Percentiles rank a stretch among this genome's conserved stretches.
Conservation (phyloP, 129 eudicot genomes). For the Chrysanthemum makinoi region DNA sequence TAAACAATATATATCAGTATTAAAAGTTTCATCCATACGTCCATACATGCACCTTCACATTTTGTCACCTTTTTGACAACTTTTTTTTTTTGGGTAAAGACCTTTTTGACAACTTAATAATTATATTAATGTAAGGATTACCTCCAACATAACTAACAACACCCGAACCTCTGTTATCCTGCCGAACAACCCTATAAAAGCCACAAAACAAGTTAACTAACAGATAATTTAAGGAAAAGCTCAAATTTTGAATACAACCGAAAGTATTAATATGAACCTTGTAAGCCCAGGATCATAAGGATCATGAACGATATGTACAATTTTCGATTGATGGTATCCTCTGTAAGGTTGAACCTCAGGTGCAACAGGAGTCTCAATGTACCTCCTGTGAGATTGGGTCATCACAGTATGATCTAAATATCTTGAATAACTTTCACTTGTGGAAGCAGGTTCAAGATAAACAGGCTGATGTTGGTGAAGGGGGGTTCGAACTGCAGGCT, state of each 20-base stretch:
- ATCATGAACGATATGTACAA: slow-evolving; percentile 21
- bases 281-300: slow-evolving; percentile 29
- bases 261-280: slow-evolving; percentile 30
- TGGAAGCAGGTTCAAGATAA: slow-evolving; percentile 34
- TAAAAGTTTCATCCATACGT: neutral
- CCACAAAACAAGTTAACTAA: slow-evolving; percentile 9
- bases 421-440: slow-evolving; percentile 36
- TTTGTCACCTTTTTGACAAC: neutral
- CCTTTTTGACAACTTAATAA: neutral
- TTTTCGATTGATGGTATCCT: slow-evolving; percentile 30
- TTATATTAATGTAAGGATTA: slow-evolving; percentile 10
- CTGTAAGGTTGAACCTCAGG: slow-evolving; percentile 32
- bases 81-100: neutral
- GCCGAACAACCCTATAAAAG: slow-evolving; percentile 28
- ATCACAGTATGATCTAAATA: slow-evolving; percentile 31
- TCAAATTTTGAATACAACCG: neutral
- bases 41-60: neutral
- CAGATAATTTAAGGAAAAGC: neutral
- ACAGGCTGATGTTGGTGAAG: slow-evolving; percentile 30
- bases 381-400: slow-evolving; percentile 35
- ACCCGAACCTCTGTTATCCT: slow-evolving; percentile 36
- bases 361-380: slow-evolving; percentile 32
- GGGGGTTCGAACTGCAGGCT: slow-evolving; percentile 20
- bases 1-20: too few relatives aligned
- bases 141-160: slow-evolving; percentile 40